Base-by-base conservation (phyloP, 2,329 filamentous ascomycete species). In the Exophiala oligosperma region DNA sequence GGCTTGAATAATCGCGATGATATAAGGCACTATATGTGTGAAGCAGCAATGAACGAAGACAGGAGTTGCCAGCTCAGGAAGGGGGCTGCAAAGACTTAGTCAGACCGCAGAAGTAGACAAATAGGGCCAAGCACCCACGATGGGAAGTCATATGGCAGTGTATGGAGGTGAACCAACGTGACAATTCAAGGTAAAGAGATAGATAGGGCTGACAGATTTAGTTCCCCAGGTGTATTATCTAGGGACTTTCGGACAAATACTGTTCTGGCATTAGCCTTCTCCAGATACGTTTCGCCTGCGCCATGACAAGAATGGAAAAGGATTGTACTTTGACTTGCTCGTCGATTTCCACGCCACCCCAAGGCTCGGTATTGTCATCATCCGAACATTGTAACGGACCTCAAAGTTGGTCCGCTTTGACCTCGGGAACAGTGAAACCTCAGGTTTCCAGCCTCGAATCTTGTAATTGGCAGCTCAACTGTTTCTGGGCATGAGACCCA, bases 1-100 rank as follows among this genome's bases (percentile, higher is more conserved):
- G 43, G 6, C 40, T 60, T 63, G 57, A 60, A 54, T 63, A 60
- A 63, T 56, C 61, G 48, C 58, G 57, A 58, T 63, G 57, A 63
- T 63, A 63, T 60, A 63, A 63, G 50, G 51, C 55, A 47, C 54
- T 44, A 48, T 52, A 12, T 56, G 21, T 44, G 49, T 37, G n/a
- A 53, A 44, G 52, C 50, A 58, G 11, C n/a, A 52, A 32, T 40
- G 29, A 24, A 35, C 24, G 38, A 47, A 46, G 26, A 28, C 26
- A 28, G 26, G 32, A 11, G 32, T 35, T 35, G 32, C 32, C 32
- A 35, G 32, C 6, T 35, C 32, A 35, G 6, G 11, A 56, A 56
- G 37, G 52, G 41, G 47, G 56, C 50, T 53, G 54, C 54, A 60
- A 59, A 57, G 11, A 48, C 29, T 63, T 63, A 58, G 61, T 63